Conservation (phyloP, 139 green algal species). For the Prasinococcaceae sp. region DNA sequence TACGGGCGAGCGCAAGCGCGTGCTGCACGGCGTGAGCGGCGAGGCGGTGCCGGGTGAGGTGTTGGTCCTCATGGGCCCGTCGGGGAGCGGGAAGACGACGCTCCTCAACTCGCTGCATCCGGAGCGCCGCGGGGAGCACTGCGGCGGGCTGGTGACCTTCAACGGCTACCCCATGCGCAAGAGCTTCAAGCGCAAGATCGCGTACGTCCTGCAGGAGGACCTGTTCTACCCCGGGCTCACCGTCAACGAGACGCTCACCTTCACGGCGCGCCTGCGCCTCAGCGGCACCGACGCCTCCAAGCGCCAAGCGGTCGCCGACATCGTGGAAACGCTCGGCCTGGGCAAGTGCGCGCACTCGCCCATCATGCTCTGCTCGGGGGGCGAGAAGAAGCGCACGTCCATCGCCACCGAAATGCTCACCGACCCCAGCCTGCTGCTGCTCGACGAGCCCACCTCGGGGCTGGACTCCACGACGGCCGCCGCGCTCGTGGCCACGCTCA, state of each 20-base stretch:
- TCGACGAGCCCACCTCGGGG: constrained; percentile 67
- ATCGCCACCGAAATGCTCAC: constrained; percentile 83
- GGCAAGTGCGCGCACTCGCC: constrained; percentile 10
- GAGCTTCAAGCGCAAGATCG: background rate
- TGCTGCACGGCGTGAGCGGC: constrained; percentile 21
- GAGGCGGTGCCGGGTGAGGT: constrained; percentile 35
- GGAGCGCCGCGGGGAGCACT: constrained; percentile 27
- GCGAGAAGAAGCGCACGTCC: constrained; percentile 82
- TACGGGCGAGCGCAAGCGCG: too few relatives aligned
- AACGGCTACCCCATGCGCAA: constrained; percentile 13
- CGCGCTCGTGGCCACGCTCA: constrained; percentile 7
- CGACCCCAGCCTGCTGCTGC: constrained; percentile 64
- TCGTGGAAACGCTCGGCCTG: constrained; percentile 15
- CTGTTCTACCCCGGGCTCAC: constrained; percentile 35
- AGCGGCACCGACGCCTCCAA: constrained; percentile 8
- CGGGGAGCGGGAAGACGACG: constrained; percentile 64
- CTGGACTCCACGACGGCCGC: constrained; percentile 76
- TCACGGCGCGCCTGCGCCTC: constrained; percentile 21
- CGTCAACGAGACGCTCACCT: constrained; percentile 25
- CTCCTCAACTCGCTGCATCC: constrained; percentile 49
- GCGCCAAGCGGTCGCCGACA: constrained; percentile 3
- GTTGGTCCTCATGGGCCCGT: constrained; percentile 58
- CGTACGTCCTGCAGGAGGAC: constrained; percentile 35
- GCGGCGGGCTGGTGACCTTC: constrained; percentile 22
- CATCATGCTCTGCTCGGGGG: constrained; percentile 56